A percentile compares a stretch with the other conserved stretches of the same genome.
Conservation (phyloP, 176 grass and related monocot species). For the Bolboschoenus planiculmis region DNA sequence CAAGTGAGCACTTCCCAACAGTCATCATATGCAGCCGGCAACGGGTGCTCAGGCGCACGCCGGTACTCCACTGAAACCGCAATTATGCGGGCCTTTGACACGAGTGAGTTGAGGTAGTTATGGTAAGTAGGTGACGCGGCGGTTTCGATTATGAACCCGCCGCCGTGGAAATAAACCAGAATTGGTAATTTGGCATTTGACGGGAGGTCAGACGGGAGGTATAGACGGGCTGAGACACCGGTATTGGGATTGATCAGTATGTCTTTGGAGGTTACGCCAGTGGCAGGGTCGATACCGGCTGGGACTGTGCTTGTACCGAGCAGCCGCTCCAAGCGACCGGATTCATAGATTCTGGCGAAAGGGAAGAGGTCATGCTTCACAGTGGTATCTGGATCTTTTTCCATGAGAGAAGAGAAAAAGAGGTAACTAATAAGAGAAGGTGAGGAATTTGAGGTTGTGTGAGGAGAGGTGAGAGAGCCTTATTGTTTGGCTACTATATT, state of each 20-base stretch:
- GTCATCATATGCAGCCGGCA: slow-evolving; percentile 53
- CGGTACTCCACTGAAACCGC: slow-evolving; percentile 54
- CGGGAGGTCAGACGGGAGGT: slow-evolving; percentile 3
- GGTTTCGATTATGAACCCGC: slow-evolving; percentile 42
- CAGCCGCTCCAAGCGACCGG: slow-evolving; percentile 27
- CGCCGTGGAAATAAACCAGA: slow-evolving; percentile 55
- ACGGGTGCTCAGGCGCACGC: slow-evolving; percentile 53
- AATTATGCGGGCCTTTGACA: slow-evolving; percentile 23
- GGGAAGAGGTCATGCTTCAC: slow-evolving; percentile 5
- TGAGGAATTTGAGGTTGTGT: neutral
- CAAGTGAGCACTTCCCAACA: slow-evolving; percentile 46
- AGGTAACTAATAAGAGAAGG: neutral
- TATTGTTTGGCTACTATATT: neutral
- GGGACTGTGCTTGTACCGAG: slow-evolving; percentile 7
- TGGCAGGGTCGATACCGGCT: slow-evolving; percentile 11
- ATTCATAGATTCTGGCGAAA: slow-evolving; percentile 21
- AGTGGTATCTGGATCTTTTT: slow-evolving; percentile 10
- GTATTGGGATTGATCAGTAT: slow-evolving; percentile 5
- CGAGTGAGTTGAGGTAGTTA: slow-evolving; percentile 38
- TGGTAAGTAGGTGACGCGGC: slow-evolving; percentile 4
- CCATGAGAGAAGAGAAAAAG: neutral
- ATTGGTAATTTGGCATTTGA: slow-evolving; percentile 21
- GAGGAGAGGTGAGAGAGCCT: neutral
- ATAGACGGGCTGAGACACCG: slow-evolving; percentile 20
- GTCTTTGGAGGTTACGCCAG: slow-evolving; percentile 29